phyloP scores from a whole-genome alignment of 345 rosid genomes.

The Eucalyptus tenuipes region DNA sequence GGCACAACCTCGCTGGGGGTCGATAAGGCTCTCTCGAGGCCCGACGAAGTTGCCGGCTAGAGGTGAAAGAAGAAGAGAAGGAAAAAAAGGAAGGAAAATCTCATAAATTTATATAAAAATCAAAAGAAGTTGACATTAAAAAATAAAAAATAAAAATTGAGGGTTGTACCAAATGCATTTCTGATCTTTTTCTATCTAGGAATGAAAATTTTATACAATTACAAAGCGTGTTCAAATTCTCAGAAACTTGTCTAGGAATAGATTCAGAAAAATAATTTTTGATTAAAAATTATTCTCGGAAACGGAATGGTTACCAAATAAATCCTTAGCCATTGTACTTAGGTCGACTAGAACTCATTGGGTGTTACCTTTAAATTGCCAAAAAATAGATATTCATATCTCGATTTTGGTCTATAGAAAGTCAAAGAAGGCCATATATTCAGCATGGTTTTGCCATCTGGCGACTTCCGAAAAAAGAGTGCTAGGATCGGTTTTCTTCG shows the following conservation, averaged over 20 bases:
- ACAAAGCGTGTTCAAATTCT: accelerated
- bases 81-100: too few species aligned
- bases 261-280: accelerated
- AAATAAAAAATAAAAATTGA: too few species aligned
- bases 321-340: neutral
- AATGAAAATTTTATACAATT: too few species aligned
- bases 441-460: neutral
- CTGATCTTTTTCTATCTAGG: accelerated
- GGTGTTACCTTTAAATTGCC: neutral
- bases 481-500: neutral
- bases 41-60: accelerated
- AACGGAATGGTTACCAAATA: too few species aligned
- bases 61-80: too few species aligned
- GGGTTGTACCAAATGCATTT: too few species aligned
- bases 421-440: neutral
- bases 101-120: too few species aligned
- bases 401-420: neutral
- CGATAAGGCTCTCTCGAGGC: too few species aligned
- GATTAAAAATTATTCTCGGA: too few species aligned
- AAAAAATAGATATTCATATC: neutral
- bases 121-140: too few species aligned
- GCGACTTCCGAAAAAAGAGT: neutral
- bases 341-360: neutral
- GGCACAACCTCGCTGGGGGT: too few species aligned
- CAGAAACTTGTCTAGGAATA: too few species aligned